Conservation (phyloP, 345 rosid species). For the Populus euphratica region DNA sequence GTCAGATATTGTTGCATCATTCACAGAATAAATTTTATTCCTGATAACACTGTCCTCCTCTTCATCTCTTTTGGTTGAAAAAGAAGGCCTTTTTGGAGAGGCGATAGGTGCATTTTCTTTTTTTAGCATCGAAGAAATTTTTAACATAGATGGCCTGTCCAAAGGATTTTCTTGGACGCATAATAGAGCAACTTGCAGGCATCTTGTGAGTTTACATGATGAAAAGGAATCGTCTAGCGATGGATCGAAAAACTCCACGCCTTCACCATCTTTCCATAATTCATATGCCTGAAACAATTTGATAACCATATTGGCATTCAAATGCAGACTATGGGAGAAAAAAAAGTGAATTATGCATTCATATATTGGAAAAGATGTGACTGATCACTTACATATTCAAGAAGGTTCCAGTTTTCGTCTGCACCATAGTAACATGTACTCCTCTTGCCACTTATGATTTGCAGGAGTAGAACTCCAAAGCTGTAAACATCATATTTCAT, state of each 20-base stretch:
- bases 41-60: not conserved
- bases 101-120: slow-evolving; percentile 1
- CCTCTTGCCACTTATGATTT: slow-evolving; percentile 45
- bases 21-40: slow-evolving; percentile 3
- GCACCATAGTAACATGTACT: slow-evolving; percentile 25
- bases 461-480: slow-evolving; percentile 51
- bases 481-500: slow-evolving; percentile 49
- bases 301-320: not conserved
- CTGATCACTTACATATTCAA: slow-evolving; percentile 10
- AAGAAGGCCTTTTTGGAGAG: slow-evolving; percentile 22
- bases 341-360: too few species aligned
- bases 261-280: slow-evolving; percentile 16
- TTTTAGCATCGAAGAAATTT: slow-evolving; percentile 13
- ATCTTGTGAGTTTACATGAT: slow-evolving; percentile 10
- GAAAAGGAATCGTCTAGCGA: slow-evolving; percentile 13
- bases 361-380: slow-evolving; percentile 6
- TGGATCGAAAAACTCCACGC: slow-evolving; percentile 17
- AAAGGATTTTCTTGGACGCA: slow-evolving; percentile 25
- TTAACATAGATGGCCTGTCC: slow-evolving; percentile 27
- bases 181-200: slow-evolving; percentile 19
- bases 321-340: too few species aligned
- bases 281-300: slow-evolving; percentile 15
- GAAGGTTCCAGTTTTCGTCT: slow-evolving; percentile 1
- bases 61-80: slow-evolving; percentile 8
- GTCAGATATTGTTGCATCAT: slow-evolving; percentile 4